Percentiles rank a stretch among this genome's conserved stretches.
phyloP scores from a whole-genome alignment of 1,139 yeast genomes.

The Waltiozyma sp. region DNA sequence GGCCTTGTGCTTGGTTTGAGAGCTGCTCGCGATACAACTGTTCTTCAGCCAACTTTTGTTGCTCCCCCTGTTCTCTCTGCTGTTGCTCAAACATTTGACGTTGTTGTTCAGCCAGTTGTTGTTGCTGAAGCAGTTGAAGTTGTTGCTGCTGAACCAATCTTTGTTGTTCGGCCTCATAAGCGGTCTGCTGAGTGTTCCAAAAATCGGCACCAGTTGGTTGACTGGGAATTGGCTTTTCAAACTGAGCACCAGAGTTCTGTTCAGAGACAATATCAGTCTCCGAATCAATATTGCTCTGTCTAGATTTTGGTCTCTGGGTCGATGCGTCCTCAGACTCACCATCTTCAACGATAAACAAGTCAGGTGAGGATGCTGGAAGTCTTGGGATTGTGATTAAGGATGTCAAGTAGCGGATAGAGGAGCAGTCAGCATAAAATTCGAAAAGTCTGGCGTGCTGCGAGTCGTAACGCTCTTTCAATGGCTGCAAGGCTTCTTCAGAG shows the following conservation, averaged over 20 bases:
- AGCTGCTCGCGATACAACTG: slow-evolving; percentile 58
- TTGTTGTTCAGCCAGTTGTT: slow-evolving; percentile 46
- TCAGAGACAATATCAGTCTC: slow-evolving; percentile 32
- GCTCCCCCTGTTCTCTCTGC: slow-evolving; percentile 59
- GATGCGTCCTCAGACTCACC: slow-evolving; percentile 21
- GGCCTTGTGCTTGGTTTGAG: slow-evolving; percentile 68
- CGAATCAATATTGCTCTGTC: slow-evolving; percentile 30
- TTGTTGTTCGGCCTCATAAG: slow-evolving; percentile 34
- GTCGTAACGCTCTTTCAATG: slow-evolving; percentile 60
- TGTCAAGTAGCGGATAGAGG: slow-evolving; percentile 72
- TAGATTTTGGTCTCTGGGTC: slow-evolving; percentile 34
- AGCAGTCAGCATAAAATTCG: slow-evolving; percentile 86
- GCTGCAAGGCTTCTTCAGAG: slow-evolving; percentile 67
- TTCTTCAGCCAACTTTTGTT: slow-evolving; percentile 70
- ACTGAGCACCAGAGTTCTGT: slow-evolving; percentile 37
- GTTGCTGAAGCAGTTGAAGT: slow-evolving; percentile 34
- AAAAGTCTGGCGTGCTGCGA: slow-evolving; percentile 73
- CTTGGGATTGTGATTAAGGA: slow-evolving; percentile 81
- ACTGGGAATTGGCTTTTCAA: slow-evolving; percentile 17
- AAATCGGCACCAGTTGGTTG: slow-evolving; percentile 30
- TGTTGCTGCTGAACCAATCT: slow-evolving; percentile 38
- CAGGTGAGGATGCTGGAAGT: slow-evolving; percentile 63
- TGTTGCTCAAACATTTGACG: slow-evolving; percentile 62
- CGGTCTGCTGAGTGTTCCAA: slow-evolving; percentile 35
- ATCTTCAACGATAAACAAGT: slow-evolving; percentile 37